Evolutionary conservation across 495 filamentous ascomycete species (phyloP).

Genomic region (Rusavskia elegans): DNA sequence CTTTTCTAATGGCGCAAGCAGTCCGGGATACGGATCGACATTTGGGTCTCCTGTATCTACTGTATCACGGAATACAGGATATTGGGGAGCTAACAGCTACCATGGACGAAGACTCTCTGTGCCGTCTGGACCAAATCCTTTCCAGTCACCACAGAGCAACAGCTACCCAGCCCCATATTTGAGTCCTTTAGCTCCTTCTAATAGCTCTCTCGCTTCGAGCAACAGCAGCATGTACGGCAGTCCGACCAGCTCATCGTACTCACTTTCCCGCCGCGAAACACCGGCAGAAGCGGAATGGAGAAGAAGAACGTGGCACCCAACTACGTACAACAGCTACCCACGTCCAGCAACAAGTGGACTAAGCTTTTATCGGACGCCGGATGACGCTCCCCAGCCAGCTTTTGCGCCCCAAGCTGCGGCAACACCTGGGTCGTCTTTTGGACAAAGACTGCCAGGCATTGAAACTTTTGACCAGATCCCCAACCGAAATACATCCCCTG

Average conservation of each 20-base stretch:
- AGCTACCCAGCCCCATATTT: constrained; percentile 42
- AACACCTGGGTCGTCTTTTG: constrained; percentile 28
- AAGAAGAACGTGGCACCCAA: constrained; percentile 80
- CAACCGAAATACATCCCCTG: constrained; percentile 43
- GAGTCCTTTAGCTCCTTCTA: constrained; percentile 37
- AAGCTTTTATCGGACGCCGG: constrained; percentile 43
- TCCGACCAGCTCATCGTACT: constrained; percentile 52
- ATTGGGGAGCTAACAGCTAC: constrained; percentile 49
- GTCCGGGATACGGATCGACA: constrained; percentile 49
- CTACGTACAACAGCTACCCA: constrained; percentile 40
- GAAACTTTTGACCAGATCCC: constrained; percentile 73
- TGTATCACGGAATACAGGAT: constrained; percentile 45
- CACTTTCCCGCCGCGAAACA: constrained; percentile 49
- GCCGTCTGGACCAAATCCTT: constrained; percentile 58
- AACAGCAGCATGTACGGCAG: constrained; percentile 47
- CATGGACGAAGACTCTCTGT: constrained; percentile 68
- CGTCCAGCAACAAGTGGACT: constrained; percentile 45
- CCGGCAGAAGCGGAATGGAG: constrained; percentile 61
- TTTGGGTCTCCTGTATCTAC: constrained; percentile 53
- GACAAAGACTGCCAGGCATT: constrained; percentile 65
- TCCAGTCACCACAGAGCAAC: constrained; percentile 46
- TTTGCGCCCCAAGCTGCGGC: constrained; percentile 29
- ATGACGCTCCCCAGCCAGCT: constrained; percentile 38
- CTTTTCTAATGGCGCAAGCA: constrained; percentile 55
- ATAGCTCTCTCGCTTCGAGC: constrained; percentile 36